phyloP scores from a whole-genome alignment of 1,284 basidiomycete species.

The Exobasidium rhododendri region DNA sequence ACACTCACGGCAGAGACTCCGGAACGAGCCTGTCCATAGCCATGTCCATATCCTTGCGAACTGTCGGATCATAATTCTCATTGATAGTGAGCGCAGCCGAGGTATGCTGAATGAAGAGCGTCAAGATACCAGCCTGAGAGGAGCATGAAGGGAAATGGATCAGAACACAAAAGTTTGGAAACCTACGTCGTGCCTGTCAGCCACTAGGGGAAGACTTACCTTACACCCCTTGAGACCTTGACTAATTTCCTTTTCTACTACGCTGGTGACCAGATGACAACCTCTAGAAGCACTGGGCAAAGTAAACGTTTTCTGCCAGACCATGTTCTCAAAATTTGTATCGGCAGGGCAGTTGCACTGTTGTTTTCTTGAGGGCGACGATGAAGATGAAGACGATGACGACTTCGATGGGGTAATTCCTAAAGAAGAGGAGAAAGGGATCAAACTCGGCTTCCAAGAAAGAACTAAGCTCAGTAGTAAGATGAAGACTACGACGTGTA shows the following conservation, averaged over 20 bases:
- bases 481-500: conserved; percentile 9
- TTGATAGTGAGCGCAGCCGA: conserved; percentile 83
- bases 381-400: neutral
- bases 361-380: no score
- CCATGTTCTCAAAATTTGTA: conserved; percentile 61
- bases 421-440: neutral
- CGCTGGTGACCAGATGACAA: conserved; percentile 81
- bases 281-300: conserved; percentile 57
- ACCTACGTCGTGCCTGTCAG: neutral
- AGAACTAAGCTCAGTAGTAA: neutral
- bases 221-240: conserved; percentile 62
- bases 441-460: neutral
- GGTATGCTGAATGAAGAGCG: conserved; percentile 74
- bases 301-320: conserved; percentile 85
- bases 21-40: conserved; percentile 74
- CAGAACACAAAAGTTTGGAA: no score
- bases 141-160: no score
- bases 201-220: conserved; percentile 57
- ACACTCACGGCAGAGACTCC: conserved; percentile 64
- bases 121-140: conserved; percentile 51
- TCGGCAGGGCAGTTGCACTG: neutral
- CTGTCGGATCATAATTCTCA: conserved; percentile 75
- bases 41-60: conserved; percentile 59
- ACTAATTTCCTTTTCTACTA: conserved; percentile 69
- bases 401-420: neutral